Evolutionary conservation across 2,329 filamentous ascomycete genomes (phyloP), one percentile per base, ranked within the genome.

Genomic region (Apiospora marii): DNA sequence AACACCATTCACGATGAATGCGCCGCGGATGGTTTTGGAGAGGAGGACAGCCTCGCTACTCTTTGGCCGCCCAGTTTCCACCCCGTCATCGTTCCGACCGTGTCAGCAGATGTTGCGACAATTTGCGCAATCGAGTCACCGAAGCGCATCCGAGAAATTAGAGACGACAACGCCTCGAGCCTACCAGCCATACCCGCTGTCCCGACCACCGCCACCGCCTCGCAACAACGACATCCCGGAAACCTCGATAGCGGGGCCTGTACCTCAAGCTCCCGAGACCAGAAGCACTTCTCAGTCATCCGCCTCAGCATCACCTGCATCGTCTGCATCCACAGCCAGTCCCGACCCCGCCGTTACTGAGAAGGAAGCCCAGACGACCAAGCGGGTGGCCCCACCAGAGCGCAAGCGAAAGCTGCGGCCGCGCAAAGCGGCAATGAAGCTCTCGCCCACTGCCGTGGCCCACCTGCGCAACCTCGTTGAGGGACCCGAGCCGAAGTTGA

Each of bases 361-460:
- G 80, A 81, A 83, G 67, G 91, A 93, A 80, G 90, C 91, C 1
- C 93, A 95, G 80, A 92, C 90, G 79, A 84, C 90, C 46, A 91
- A 90, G 78, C 84, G 89, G 4, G 84, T 86, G 70, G 78, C 83
- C 61, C 75, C 85, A 16, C 75, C 85, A 22, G 87, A 90, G 77
- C 88, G 91, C 24, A 89, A 89, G 77, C 88, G 88, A 76, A 95
- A 92, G 80, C 87, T 97, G 44, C 89, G 92, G 49, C 89, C 96
- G 16, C 91, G 95, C 72, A 98, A 98, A 85, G 95, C 96, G 0
- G 94, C 96, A 1, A 96, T 99, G 86, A 94, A 90, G 76, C 88
- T 99, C 34, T 95, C 95, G 0, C 89, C 93, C 0, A 85, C 91
- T 0, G 96, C 96, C 0, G 92, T 98, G 3, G 87, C 91, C 67